A percentile compares a stretch with the other conserved stretches of the same genome.
Conservation (phyloP, 2,329 filamentous ascomycete genomes). For the Helotiales sp. region DNA sequence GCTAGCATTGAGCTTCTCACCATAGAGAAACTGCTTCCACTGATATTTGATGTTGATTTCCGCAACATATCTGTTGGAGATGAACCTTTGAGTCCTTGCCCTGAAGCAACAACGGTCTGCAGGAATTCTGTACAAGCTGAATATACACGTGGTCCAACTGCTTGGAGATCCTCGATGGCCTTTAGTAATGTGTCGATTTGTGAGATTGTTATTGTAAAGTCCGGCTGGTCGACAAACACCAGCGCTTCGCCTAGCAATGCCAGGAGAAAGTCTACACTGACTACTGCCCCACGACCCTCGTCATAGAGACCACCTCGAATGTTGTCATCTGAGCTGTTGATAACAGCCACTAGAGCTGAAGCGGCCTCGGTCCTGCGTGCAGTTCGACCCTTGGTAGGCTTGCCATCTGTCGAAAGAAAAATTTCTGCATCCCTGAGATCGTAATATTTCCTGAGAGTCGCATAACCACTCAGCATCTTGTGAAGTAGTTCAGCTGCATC, state of each 20-base stretch:
- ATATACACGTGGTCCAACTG: constrained; percentile 71
- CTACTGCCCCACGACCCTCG: constrained; percentile 74
- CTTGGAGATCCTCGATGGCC: constrained; percentile 77
- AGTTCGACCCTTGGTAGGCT: constrained; percentile 45
- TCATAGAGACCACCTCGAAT: constrained; percentile 92
- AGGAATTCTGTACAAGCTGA: constrained; percentile 77
- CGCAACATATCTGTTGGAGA: constrained; percentile 67
- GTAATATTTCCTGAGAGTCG: constrained; percentile 87
- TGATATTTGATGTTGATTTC: constrained; percentile 56
- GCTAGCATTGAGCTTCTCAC: constrained; percentile 73
- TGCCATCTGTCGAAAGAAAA: constrained; percentile 34
- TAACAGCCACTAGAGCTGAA: constrained; percentile 75
- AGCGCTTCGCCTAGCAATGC: constrained; percentile 82
- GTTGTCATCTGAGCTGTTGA: constrained; percentile 83
- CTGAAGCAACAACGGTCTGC: constrained; percentile 70
- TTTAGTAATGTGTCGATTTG: constrained; percentile 77
- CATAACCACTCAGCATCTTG: constrained; percentile 86
- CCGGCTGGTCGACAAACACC: constrained; percentile 68
- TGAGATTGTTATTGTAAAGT: constrained; percentile 61
- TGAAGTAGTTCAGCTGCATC: constrained; percentile 83
- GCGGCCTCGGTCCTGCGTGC: constrained; percentile 69
- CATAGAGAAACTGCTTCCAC: constrained; percentile 59
- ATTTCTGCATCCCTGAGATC: constrained; percentile 76
- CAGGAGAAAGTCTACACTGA: constrained; percentile 84
- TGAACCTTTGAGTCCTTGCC: constrained; percentile 60